Percentiles rank a stretch among this genome's conserved stretches.
These are phyloP conservation scores for Lichtheimia ramosa DNA, from an alignment of 371 early-diverging fungal species.

Conservation along the genomic window DNA sequence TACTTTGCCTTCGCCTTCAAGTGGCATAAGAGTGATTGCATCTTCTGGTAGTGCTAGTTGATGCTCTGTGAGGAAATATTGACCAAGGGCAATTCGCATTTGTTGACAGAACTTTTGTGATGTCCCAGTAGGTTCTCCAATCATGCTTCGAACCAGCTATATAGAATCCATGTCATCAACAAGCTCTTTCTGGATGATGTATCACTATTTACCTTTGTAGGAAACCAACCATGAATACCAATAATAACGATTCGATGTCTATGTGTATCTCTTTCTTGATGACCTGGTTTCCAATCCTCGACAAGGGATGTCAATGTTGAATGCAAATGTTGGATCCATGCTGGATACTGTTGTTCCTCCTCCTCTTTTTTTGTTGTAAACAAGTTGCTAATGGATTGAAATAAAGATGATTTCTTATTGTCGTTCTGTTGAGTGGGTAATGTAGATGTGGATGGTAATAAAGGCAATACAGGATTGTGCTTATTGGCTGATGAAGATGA, in stretches of 20 bases:
- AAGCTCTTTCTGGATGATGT: not conserved
- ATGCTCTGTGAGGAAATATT: constrained; percentile 56
- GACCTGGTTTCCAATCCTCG: too few species aligned
- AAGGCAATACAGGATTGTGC: too few species aligned
- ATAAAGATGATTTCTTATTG: not conserved
- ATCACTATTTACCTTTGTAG: constrained; percentile 40
- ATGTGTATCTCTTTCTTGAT: not conserved
- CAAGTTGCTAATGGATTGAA: not conserved
- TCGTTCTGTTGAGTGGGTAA: too few species aligned
- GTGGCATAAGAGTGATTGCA: constrained; percentile 73
- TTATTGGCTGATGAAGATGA: too few species aligned
- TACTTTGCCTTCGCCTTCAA: constrained; percentile 90
- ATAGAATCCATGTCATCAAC: not conserved
- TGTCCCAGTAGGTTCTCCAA: constrained; percentile 94
- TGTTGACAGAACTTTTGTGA: constrained; percentile 83
- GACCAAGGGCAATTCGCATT: constrained; percentile 69
- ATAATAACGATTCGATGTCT: constrained; percentile 52
- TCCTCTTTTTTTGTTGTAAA: not conserved
- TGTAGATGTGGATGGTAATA: too few species aligned
- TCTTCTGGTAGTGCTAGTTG: constrained; percentile 51
- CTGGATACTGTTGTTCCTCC: not conserved
- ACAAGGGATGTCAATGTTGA: too few species aligned
- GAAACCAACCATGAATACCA: constrained; percentile 93
- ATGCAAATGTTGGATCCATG: too few species aligned
- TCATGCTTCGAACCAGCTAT: constrained; percentile 66